These are phyloP conservation scores for Vaccinium myrtillus DNA, from an alignment of 148 eudicot genomes.

Conservation along the genomic window DNA sequence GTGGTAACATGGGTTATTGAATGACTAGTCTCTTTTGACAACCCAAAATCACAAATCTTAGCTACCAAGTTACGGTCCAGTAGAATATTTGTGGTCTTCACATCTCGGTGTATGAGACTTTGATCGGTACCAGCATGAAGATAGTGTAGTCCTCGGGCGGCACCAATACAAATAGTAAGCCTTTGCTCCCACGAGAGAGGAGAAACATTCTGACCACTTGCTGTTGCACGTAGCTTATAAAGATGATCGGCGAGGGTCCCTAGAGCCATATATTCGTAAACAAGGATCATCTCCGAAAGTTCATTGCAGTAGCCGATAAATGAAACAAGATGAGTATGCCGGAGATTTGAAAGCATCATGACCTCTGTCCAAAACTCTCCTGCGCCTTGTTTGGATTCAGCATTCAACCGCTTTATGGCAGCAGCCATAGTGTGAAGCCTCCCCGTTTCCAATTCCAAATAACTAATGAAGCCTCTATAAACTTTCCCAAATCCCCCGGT, in stretches of 20 bases:
- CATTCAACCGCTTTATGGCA: not conserved
- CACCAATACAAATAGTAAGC: too few species aligned
- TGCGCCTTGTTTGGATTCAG: not conserved
- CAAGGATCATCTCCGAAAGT: not conserved
- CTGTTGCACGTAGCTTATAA: not conserved
- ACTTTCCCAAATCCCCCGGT: not conserved
- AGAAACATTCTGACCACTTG: not conserved
- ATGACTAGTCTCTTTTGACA: too few species aligned
- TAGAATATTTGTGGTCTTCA: too few species aligned
- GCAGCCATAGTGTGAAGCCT: not conserved
- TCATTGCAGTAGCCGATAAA: not conserved
- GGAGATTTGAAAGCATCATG: not conserved
- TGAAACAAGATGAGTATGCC: not conserved
- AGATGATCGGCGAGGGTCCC: too few species aligned
- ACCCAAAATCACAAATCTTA: too few species aligned
- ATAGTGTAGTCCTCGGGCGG: too few species aligned
- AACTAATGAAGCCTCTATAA: not conserved
- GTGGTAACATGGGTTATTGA: too few species aligned
- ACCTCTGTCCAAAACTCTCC: not conserved
- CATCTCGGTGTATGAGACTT: too few species aligned
- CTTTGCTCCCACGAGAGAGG: not conserved
- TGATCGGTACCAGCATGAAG: too few species aligned
- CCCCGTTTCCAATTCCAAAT: not conserved
- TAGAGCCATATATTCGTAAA: too few species aligned
- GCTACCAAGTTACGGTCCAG: too few species aligned